Percentiles rank a stretch among this genome's conserved stretches.
Conservation (phyloP, 2,329 filamentous ascomycete genomes). For the Colletotrichum liriopes region DNA sequence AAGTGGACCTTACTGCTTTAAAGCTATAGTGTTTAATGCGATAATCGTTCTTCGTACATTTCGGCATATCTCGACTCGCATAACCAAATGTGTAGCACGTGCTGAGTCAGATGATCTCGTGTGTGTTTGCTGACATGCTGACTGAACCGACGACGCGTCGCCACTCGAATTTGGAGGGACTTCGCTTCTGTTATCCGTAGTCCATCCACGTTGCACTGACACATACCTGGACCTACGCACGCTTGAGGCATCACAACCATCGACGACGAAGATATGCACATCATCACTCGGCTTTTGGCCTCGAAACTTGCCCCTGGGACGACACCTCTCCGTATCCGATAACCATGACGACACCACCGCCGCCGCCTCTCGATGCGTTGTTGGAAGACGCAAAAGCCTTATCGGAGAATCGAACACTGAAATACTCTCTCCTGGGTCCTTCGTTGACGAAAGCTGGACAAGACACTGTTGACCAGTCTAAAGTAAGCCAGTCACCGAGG, state of each 20-base stretch:
- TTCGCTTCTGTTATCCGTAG: neutral
- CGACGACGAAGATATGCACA: constrained; percentile 24
- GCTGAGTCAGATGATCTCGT: constrained; percentile 20
- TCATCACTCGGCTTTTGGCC: neutral
- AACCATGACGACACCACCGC: constrained; percentile 44
- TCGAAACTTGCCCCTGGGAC: neutral
- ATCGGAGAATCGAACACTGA: constrained; percentile 74
- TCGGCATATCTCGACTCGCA: neutral
- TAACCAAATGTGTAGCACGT: neutral
- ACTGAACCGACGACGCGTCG: constrained; percentile 13
- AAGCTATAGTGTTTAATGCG: constrained; percentile 27
- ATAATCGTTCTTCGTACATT: neutral
- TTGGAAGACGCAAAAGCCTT: constrained; percentile 5
- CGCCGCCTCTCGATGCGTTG: constrained; percentile 17
- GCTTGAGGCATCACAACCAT: neutral
- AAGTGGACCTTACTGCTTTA: neutral
- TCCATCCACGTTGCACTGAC: neutral
- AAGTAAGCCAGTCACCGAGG: constrained; percentile 61
- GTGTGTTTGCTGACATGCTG: constrained; percentile 34
- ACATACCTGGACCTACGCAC: neutral
- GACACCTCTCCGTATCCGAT: neutral
- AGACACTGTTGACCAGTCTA: constrained; percentile 91
- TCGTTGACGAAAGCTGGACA: constrained; percentile 96
- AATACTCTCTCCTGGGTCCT: constrained; percentile 90
- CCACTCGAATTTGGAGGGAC: neutral